These are phyloP conservation scores for Acacia acuminata DNA, from an alignment of 306 rosid species.

Conservation along the genomic window DNA sequence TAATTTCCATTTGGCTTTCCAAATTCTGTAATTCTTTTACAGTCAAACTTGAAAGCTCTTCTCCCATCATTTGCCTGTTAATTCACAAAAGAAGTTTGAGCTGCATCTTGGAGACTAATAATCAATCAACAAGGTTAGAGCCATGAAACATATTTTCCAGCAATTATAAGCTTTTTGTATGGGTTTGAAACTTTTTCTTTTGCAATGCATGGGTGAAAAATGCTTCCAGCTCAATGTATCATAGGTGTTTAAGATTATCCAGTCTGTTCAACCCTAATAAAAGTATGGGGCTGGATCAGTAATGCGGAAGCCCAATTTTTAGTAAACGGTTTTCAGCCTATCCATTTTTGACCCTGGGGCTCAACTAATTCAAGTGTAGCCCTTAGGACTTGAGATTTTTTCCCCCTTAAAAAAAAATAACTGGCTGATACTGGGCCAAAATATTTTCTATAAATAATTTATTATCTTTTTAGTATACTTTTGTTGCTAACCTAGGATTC, in stretches of 20 bases:
- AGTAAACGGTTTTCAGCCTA: background rate
- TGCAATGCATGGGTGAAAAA: background rate
- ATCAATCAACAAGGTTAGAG: slow-evolving; percentile 18
- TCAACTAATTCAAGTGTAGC: background rate
- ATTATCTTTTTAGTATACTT: background rate
- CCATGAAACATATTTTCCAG: slow-evolving; percentile 4
- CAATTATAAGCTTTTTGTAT: background rate
- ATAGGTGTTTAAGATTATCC: background rate
- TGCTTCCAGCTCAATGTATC: slow-evolving; percentile 11
- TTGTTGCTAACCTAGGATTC: background rate
- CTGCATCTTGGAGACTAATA: slow-evolving; percentile 27
- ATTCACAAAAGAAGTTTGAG: slow-evolving; percentile 23
- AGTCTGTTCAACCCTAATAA: background rate
- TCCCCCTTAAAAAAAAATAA: background rate
- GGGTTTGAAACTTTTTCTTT: background rate
- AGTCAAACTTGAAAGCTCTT: slow-evolving; percentile 75
- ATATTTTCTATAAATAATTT: background rate
- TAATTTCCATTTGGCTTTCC: slow-evolving; percentile 81
- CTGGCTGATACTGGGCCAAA: background rate
- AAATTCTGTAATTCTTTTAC: slow-evolving; percentile 66
- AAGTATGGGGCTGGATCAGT: background rate
- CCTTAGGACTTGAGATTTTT: background rate
- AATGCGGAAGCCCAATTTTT: background rate
- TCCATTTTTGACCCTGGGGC: background rate
- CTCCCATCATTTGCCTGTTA: slow-evolving; percentile 89